Evolutionary conservation across 2,329 filamentous ascomycete species (phyloP).

Genomic region (Seiridium unicorne): DNA sequence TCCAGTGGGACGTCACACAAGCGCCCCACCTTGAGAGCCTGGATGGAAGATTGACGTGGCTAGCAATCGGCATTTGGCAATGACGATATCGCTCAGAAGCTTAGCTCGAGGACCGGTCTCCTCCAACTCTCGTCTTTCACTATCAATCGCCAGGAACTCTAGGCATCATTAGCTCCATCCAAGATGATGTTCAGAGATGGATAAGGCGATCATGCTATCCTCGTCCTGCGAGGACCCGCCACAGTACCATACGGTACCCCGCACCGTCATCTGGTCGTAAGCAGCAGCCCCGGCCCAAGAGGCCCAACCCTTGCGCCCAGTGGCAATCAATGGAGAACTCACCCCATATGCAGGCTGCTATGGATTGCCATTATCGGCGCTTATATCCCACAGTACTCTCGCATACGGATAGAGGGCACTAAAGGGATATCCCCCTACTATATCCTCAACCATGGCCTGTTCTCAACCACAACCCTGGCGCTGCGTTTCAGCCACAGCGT

Average conservation of each 20-base stretch:
- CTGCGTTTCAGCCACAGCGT: conserved; percentile 12
- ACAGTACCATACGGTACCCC: conserved; percentile 7
- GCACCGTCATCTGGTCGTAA: conserved; percentile 12
- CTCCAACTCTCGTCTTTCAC: too few relatives aligned
- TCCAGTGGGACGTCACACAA: too few relatives aligned
- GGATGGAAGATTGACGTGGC: too few relatives aligned
- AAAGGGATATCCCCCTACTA: conserved; percentile 13
- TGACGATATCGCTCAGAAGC: too few relatives aligned
- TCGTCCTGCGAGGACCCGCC: conserved; percentile 8
- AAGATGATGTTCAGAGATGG: conserved; percentile 1
- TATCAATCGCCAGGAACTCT: too few relatives aligned
- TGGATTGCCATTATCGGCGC: conserved; percentile 10
- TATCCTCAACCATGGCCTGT: conserved; percentile 11
- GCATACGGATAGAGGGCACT: conserved; percentile 8
- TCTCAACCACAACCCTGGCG: conserved; percentile 13
- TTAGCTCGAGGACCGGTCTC: too few relatives aligned
- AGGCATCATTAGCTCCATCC: neutral
- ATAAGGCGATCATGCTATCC: neutral
- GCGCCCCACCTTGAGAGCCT: too few relatives aligned
- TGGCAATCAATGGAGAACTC: neutral
- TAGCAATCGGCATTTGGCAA: too few relatives aligned
- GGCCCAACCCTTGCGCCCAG: neutral
- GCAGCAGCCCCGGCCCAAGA: neutral
- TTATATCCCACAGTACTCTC: conserved; percentile 9
- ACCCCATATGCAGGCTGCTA: conserved; percentile 3